Evolutionary conservation across 1,284 basidiomycete genomes (phyloP).

Genomic region (Ceratobasidium sp.): DNA sequence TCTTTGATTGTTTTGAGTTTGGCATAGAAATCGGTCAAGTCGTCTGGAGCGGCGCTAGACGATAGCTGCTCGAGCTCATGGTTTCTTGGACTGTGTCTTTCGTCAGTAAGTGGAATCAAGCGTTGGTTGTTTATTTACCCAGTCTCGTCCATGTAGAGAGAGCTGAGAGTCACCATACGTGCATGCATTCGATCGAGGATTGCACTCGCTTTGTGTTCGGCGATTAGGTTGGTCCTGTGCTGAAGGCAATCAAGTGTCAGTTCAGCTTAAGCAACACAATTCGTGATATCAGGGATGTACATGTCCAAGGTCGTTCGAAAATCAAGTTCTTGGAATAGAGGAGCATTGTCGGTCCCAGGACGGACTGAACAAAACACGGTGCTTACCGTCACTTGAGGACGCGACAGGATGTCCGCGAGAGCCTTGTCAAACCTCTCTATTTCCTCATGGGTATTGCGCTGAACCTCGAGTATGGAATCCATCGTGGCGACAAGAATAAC

Average conservation of each 20-base stretch:
- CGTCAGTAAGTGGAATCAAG: not conserved
- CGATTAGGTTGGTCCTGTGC: constrained; percentile 64
- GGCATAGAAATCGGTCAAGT: constrained; percentile 92
- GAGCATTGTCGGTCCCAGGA: constrained; percentile 15
- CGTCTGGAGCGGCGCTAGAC: constrained; percentile 61
- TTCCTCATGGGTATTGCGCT: constrained; percentile 94
- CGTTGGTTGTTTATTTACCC: constrained; percentile 47
- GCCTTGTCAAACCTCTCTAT: constrained; percentile 82
- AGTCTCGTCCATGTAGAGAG: constrained; percentile 76
- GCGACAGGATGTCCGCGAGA: constrained; percentile 57
- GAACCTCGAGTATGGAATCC: constrained; percentile 92
- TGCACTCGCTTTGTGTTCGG: constrained; percentile 87
- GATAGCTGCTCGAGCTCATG: constrained; percentile 52
- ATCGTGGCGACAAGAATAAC: constrained; percentile 54
- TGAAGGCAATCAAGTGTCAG: constrained; percentile 41
- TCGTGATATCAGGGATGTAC: not conserved
- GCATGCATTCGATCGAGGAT: constrained; percentile 82
- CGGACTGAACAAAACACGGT: constrained; percentile 35
- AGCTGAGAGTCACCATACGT: constrained; percentile 68
- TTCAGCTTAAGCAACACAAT: not conserved
- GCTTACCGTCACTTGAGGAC: constrained; percentile 46
- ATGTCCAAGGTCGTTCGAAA: constrained; percentile 56
- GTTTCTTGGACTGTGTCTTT: constrained; percentile 45
- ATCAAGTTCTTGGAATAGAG: constrained; percentile 27
- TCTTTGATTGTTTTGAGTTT: constrained; percentile 94